Evolutionary conservation across 1,284 basidiomycete genomes (phyloP).

Genomic region (Anthracocystis panici-leucophaei): DNA sequence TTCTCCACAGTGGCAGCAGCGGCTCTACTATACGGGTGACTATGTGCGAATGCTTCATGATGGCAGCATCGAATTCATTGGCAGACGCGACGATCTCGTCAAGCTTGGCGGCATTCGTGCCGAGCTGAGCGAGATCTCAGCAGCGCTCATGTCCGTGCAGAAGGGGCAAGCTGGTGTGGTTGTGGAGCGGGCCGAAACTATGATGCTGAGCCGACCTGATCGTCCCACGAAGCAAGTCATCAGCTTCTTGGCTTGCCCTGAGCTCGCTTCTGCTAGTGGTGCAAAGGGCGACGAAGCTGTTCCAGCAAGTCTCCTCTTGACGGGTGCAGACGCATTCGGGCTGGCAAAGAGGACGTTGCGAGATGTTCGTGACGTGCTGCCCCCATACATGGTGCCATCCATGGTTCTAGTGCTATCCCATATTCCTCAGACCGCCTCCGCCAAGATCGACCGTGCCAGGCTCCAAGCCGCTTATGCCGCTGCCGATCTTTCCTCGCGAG

Average conservation of each 20-base stretch:
- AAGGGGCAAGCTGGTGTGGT: not conserved
- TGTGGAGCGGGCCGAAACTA: constrained; percentile 15
- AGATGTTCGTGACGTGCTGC: constrained; percentile 4
- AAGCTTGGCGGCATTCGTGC: constrained; percentile 65
- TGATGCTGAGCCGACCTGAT: constrained; percentile 21
- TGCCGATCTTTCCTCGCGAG: constrained; percentile 9
- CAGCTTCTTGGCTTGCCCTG: constrained; percentile 19
- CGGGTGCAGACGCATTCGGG: not conserved
- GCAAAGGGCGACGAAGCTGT: not conserved
- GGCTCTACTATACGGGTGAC: constrained; percentile 45
- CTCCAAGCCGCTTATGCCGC: constrained; percentile 17
- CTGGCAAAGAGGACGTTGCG: constrained; percentile 9
- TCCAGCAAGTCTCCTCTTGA: constrained; percentile 9
- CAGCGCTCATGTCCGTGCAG: constrained; percentile 8
- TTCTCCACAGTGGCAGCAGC: constrained; percentile 3
- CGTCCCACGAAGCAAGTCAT: constrained; percentile 22
- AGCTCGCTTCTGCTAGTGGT: not conserved
- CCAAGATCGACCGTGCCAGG: constrained; percentile 19
- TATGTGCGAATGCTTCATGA: constrained; percentile 52
- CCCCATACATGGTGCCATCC: constrained; percentile 24
- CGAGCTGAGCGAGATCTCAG: constrained; percentile 57
- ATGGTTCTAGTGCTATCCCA: constrained; percentile 10
- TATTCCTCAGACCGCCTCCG: constrained; percentile 27
- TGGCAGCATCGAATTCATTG: constrained; percentile 62
- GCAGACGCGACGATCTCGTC: constrained; percentile 61